phyloP scores from a whole-genome alignment of 2,329 filamentous ascomycete genomes.

The Colletotrichum limetticola region DNA sequence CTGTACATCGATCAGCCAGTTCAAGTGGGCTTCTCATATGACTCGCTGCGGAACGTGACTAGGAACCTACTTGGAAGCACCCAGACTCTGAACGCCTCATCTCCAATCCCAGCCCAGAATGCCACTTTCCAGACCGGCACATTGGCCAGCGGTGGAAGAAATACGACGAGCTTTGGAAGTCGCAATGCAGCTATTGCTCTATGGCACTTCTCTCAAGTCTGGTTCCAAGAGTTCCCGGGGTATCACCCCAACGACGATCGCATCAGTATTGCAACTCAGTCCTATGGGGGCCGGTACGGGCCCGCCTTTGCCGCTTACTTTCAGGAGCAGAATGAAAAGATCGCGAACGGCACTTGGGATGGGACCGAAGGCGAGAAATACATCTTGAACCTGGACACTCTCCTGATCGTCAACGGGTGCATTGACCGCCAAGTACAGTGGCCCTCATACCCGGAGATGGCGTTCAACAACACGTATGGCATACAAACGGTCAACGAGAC shows the following conservation, averaged over 20 bases:
- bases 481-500: slow-evolving; percentile 44
- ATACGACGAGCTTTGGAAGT: slow-evolving; percentile 54
- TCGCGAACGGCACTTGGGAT: slow-evolving; percentile 50
- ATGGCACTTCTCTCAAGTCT: slow-evolving; percentile 51
- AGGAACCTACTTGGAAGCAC: slow-evolving; percentile 28
- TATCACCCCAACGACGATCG: slow-evolving; percentile 64
- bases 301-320: slow-evolving; percentile 67
- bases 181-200: slow-evolving; percentile 41
- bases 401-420: slow-evolving; percentile 68
- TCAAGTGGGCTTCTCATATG: slow-evolving; percentile 38
- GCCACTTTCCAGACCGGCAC: slow-evolving; percentile 49
- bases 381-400: slow-evolving; percentile 55
- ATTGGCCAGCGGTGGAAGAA: slow-evolving; percentile 41
- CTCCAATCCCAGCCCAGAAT: slow-evolving; percentile 45
- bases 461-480: slow-evolving; percentile 47
- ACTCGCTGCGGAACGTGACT: slow-evolving; percentile 37
- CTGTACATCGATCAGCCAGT: slow-evolving; percentile 39
- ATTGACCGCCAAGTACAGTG: slow-evolving; percentile 55
- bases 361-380: slow-evolving; percentile 51
- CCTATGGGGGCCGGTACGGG: slow-evolving; percentile 69
- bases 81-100: slow-evolving; percentile 25
- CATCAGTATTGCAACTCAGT: slow-evolving; percentile 64
- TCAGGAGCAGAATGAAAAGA: slow-evolving; percentile 64
- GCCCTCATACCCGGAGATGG: slow-evolving; percentile 45
- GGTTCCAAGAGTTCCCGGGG: slow-evolving; percentile 71